Base-by-base conservation (phyloP, 345 rosid genomes). In the Pistacia vera region DNA sequence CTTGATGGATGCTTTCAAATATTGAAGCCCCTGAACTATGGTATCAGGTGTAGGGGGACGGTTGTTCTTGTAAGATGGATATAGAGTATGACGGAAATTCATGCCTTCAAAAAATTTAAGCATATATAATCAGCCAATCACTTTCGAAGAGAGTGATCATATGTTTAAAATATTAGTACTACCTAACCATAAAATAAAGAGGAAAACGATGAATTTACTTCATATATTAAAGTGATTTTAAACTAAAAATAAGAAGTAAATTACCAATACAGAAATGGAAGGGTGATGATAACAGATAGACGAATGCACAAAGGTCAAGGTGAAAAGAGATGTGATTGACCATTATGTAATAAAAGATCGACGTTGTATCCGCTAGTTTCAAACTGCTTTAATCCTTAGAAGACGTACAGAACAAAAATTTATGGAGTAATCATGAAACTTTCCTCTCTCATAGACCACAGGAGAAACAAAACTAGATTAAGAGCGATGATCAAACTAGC, bases 11-110 rank as follows among this genome's bases (percentile, higher is more conserved):
- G 99, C 99, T 84, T 96, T 96, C 83, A 96, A 86, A 80, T 92
- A 96, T 70, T 92, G 99, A 80, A 92, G 93, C 63, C 97, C 99
- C 81, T 96, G 95, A 73, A 95, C 89, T 81, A 95, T 78, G 77
- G 99, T 95, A 85, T 93, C 99, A 66, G 99, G 98, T 38, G 98
- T 93, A 69, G 97, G 98, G 66, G 96, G 90, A 6, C 98, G 97
- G 79, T 95, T 92, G 81, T 94, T 86, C 90, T 93, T 93, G 86
- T 95, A 95, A 64, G 91, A 78, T 28, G 97, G 92, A 81, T 92
- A 95, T 14, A 95, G 76, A 75, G 85, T 93, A 77, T 93, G 99
- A 68, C 98, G 98, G 68, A 95, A 95, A 80, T 88, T 95, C 82
- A 83, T 63, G 74, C 98, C 99, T 92, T 80, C 83, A 72, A 80